Percentiles rank a stretch among this genome's conserved stretches.
Evolutionary conservation across 2,329 filamentous ascomycete genomes (phyloP).

Genomic region (Monosporascus sp.): DNA sequence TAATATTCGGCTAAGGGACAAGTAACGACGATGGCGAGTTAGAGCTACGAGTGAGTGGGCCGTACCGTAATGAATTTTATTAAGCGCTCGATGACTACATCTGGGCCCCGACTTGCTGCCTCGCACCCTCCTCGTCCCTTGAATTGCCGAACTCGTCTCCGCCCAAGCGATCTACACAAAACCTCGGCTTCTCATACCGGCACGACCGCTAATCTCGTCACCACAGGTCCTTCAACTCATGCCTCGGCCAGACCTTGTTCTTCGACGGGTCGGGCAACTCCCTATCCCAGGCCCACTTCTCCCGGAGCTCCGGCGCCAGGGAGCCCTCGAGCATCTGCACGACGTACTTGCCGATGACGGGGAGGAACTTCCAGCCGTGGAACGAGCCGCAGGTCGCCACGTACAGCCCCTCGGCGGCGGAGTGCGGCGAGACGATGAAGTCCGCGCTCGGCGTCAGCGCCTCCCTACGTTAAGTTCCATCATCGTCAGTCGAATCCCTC

Average conservation of each 20-base stretch:
- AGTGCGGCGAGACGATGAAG: conserved; percentile 57
- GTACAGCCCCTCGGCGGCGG: conserved; percentile 47
- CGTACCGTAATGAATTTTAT: no score
- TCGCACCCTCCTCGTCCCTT: no score
- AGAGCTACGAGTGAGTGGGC: no score
- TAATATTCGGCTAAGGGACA: no score
- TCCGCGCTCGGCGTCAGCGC: conserved; percentile 57
- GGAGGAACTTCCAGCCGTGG: conserved; percentile 65
- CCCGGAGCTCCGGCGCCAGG: conserved; percentile 35
- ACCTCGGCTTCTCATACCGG: no score
- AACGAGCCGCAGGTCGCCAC: conserved; percentile 62
- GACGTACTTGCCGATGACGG: conserved; percentile 56
- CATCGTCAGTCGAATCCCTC: no score
- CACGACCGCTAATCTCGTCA: neutral
- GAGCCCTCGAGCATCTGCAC: conserved; percentile 44
- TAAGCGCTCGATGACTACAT: no score
- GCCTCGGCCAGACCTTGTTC: conserved; percentile 42
- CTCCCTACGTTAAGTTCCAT: conserved; percentile 43
- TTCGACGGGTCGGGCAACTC: conserved; percentile 46
- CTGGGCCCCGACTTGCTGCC: no score
- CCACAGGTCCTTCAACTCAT: conserved; percentile 52
- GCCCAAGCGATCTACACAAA: no score
- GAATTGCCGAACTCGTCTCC: no score
- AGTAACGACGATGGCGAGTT: no score
- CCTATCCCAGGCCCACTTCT: conserved; percentile 53